Percentiles rank a stretch among this genome's conserved stretches.
Evolutionary conservation across 345 rosid species (phyloP).

Genomic region (Populus tremula): DNA sequence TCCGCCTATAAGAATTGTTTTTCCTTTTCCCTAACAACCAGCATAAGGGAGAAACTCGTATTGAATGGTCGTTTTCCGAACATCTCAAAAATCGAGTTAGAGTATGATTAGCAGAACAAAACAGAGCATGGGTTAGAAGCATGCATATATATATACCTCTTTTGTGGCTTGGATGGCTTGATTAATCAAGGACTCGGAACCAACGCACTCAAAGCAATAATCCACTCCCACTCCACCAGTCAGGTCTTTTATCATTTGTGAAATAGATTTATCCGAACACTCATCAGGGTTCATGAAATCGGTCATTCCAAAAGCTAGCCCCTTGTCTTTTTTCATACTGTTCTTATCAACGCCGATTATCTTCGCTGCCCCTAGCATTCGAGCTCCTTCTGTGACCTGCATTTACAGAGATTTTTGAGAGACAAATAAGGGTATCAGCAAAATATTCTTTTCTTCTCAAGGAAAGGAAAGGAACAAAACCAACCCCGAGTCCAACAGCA

Average conservation of each 20-base stretch:
- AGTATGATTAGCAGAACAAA: neutral
- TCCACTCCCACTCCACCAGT: conserved; percentile 54
- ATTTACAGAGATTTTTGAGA: neutral
- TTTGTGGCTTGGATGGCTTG: conserved; percentile 50
- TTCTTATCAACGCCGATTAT: conserved; percentile 69
- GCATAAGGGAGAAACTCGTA: neutral
- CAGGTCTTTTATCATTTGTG: conserved; percentile 39
- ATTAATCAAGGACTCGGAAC: conserved; percentile 33
- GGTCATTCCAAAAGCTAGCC: conserved; percentile 47
- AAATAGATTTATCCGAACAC: conserved; percentile 37
- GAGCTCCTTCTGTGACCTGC: conserved; percentile 61
- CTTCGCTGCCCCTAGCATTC: conserved; percentile 47
- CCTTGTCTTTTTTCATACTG: conserved; percentile 31
- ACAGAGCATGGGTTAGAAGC: neutral
- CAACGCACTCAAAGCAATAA: conserved; percentile 65
- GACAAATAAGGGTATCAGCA: neutral
- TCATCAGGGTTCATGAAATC: conserved; percentile 57
- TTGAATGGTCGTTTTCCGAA: neutral
- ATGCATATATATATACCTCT: conserved; percentile 20
- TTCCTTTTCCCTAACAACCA: conserved; percentile 46
- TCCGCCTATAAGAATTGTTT: conserved; percentile 35
- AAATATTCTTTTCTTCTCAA: too few species aligned
- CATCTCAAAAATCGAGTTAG: neutral
- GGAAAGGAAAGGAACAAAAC: neutral
- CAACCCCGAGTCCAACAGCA: conserved; percentile 66